Percentiles rank a stretch among this genome's conserved stretches.
phyloP scores from a whole-genome alignment of 2,329 filamentous ascomycete genomes.

The Hirsutella rhossiliensis region DNA sequence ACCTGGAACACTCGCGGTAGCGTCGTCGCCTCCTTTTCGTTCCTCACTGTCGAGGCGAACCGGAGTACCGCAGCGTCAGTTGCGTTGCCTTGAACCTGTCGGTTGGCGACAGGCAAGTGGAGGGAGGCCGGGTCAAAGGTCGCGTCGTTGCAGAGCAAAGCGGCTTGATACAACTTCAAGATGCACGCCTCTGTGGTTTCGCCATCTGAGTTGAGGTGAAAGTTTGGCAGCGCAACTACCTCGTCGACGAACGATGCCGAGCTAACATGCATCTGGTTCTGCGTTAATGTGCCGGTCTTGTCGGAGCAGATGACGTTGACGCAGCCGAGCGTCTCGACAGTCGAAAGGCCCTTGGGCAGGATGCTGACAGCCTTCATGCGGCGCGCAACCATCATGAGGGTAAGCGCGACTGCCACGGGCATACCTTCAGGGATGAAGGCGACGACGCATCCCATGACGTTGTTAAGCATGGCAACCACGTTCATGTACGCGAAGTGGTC shows the following conservation, averaged over 20 bases:
- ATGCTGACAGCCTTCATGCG: constrained; percentile 29
- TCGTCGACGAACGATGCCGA: constrained; percentile 24
- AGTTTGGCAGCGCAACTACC: constrained; percentile 13
- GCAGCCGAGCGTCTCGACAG: constrained; percentile 29
- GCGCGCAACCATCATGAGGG: constrained; percentile 28
- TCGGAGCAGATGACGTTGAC: constrained; percentile 32
- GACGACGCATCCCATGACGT: constrained; percentile 31
- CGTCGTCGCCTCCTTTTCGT: constrained; percentile 7
- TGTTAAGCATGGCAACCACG: constrained; percentile 30
- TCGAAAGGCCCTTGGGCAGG: constrained; percentile 27
- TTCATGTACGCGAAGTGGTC: constrained; percentile 26
- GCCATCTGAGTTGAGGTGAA: constrained; percentile 9
- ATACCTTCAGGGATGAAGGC: constrained; percentile 28
- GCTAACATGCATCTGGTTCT: constrained; percentile 32
- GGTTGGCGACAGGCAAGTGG: constrained; percentile 19
- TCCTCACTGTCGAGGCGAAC: constrained; percentile 18
- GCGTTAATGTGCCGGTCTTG: constrained; percentile 29
- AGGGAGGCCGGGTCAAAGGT: constrained; percentile 26
- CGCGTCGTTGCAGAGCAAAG: constrained; percentile 29
- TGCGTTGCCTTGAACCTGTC: constrained; percentile 27
- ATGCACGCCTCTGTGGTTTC: constrained; percentile 6
- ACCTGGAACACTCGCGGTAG: constrained; percentile 24
- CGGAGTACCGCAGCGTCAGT: constrained; percentile 29
- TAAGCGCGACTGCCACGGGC: constrained; percentile 25
- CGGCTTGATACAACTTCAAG: constrained; percentile 15